phyloP scores from a whole-genome alignment of 2,329 filamentous ascomycete genomes.

The Trichophyton schoenleinii region DNA sequence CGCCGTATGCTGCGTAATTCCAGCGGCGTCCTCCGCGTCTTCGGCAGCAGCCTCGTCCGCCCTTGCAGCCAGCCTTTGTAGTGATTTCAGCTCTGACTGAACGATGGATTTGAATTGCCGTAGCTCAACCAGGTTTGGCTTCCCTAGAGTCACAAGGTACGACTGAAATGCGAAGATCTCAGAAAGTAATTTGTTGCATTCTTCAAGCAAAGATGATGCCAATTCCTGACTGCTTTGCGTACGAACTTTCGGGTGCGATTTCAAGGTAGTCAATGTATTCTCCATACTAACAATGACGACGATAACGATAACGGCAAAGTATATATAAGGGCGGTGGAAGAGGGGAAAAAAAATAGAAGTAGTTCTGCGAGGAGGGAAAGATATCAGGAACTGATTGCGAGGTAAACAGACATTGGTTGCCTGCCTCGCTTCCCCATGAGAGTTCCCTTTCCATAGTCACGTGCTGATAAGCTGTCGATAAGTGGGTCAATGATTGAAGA shows the following conservation, averaged over 20 bases:
- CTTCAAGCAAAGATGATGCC: slow-evolving; percentile 23
- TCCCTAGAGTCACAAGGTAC: slow-evolving; percentile 30
- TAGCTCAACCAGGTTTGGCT: slow-evolving; percentile 38
- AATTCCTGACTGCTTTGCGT: slow-evolving; percentile 11
- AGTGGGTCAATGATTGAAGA: not conserved
- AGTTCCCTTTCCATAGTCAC: not conserved
- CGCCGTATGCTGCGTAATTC: slow-evolving; percentile 8
- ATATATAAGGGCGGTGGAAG: not conserved
- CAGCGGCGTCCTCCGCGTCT: slow-evolving; percentile 12
- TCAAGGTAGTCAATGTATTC: not conserved
- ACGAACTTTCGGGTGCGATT: not conserved
- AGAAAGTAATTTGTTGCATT: slow-evolving; percentile 31
- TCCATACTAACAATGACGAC: not conserved
- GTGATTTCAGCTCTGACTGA: slow-evolving; percentile 36
- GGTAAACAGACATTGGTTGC: not conserved
- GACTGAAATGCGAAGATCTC: slow-evolving; percentile 36
- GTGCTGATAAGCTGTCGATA: not conserved
- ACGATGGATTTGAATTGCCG: slow-evolving; percentile 38
- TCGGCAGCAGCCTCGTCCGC: slow-evolving; percentile 13
- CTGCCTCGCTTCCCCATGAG: too few relatives aligned
- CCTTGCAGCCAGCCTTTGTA: slow-evolving; percentile 32
- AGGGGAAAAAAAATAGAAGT: not conserved
- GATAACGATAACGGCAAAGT: too few relatives aligned
- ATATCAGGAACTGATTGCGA: not conserved
- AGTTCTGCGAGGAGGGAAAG: not conserved